A percentile compares a stretch with the other conserved stretches of the same genome.
phyloP scores from a whole-genome alignment of 768 basidiomycete species.

The Kwoniella europaea region DNA sequence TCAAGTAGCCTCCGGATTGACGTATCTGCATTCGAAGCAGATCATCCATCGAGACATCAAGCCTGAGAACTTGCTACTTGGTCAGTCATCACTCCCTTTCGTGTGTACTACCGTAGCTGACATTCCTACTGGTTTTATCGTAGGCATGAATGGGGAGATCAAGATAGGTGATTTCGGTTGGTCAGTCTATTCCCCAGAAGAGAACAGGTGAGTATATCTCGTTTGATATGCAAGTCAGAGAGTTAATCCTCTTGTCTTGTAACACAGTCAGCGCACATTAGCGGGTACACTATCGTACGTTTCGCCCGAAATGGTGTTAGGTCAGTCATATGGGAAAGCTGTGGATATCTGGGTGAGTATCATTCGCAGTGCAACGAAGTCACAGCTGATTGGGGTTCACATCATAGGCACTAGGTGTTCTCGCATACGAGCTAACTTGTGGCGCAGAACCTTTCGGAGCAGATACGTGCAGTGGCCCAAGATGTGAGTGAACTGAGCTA shows the following conservation, averaged over 20 bases:
- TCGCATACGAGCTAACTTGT: conserved; percentile 91
- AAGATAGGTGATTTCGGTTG: conserved; percentile 99
- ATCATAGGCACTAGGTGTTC: conserved; percentile 76
- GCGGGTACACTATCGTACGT: conserved; percentile 96
- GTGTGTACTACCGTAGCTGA: not conserved
- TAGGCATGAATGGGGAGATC: conserved; percentile 79
- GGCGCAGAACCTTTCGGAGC: conserved; percentile 84
- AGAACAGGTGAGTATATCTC: conserved; percentile 36
- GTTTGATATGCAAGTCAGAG: not conserved
- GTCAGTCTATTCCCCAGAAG: conserved; percentile 63
- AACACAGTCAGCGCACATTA: conserved; percentile 72
- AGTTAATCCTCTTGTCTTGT: not conserved
- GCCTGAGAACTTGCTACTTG: conserved; percentile 92
- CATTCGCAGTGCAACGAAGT: not conserved
- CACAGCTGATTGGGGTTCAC: conserved; percentile 1
- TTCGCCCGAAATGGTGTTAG: conserved; percentile 97
- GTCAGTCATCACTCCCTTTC: conserved; percentile 57
- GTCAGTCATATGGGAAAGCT: conserved; percentile 81
- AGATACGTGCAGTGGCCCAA: conserved; percentile 36
- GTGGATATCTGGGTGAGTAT: conserved; percentile 81
- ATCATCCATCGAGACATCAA: conserved; percentile 99
- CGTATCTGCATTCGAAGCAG: conserved; percentile 89
- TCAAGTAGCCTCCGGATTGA: conserved; percentile 94
- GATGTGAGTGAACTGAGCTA: conserved; percentile 29
- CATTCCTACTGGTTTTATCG: not conserved